Evolutionary conservation across 2,329 filamentous ascomycete species (phyloP).

Genomic region (Cladophialophora exuberans): DNA sequence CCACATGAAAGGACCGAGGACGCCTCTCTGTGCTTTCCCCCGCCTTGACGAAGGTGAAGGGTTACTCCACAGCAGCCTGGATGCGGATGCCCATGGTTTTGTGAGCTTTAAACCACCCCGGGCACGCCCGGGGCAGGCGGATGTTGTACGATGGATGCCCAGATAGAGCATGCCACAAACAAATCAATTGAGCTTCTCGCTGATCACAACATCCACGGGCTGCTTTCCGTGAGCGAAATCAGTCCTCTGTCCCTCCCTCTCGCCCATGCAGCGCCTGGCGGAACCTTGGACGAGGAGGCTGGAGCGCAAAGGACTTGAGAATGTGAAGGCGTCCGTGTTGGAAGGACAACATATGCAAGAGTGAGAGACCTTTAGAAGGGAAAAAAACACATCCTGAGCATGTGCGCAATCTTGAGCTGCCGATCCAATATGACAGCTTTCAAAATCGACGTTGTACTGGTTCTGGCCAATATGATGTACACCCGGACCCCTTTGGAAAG

Average conservation of each 20-base stretch:
- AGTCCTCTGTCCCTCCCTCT: neutral
- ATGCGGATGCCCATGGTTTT: conserved; percentile 9
- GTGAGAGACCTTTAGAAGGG: neutral
- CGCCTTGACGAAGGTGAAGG: neutral
- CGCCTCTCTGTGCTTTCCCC: neutral
- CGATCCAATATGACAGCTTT: conserved; percentile 25
- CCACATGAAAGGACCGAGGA: conserved; percentile 8
- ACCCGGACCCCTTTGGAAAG: too few relatives aligned
- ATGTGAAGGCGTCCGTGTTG: neutral
- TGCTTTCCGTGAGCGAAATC: neutral
- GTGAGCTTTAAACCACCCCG: conserved; percentile 15
- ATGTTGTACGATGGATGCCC: conserved; percentile 19
- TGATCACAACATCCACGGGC: conserved; percentile 1
- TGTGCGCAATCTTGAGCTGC: conserved; percentile 1
- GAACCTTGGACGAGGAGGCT: conserved; percentile 1
- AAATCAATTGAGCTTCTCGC: neutral
- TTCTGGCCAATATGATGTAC: neutral
- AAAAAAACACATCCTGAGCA: neutral
- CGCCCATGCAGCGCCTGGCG: neutral
- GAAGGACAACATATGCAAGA: conserved; percentile 1
- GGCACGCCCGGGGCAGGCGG: too few relatives aligned
- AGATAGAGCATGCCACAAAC: conserved; percentile 8
- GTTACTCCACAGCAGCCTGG: neutral
- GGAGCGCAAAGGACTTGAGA: neutral
- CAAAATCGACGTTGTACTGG: conserved; percentile 19